Evolutionary conservation across 352 stramenopile species (phyloP).

Genomic region (Saprolegnia parasitica): DNA sequence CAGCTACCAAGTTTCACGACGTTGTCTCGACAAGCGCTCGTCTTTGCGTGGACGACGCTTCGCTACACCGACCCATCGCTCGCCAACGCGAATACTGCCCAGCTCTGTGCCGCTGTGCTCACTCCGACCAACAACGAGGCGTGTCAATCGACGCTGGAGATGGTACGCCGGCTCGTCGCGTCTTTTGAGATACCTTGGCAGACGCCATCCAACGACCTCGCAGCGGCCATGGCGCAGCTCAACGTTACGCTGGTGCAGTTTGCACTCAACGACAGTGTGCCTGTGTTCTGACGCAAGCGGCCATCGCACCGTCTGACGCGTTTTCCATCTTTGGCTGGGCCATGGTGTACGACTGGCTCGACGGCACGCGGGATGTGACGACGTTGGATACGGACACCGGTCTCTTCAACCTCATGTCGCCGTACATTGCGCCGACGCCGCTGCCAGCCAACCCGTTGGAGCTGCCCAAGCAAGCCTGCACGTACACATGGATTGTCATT

Average conservation of each 20-base stretch:
- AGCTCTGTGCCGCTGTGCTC: not conserved
- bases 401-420: not conserved
- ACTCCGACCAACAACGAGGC: not conserved
- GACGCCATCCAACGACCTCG: not conserved
- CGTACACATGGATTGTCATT: not conserved
- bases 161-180: not conserved
- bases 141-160: not conserved
- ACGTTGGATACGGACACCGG: not conserved
- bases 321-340: constrained; percentile 7
- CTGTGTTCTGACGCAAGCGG: not conserved
- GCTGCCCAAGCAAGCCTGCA: not conserved
- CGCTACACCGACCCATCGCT: not conserved
- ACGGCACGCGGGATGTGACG: not conserved
- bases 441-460: constrained; percentile 1
- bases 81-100: not conserved
- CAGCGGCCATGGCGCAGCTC: not conserved
- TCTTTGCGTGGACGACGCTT: not conserved
- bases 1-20: not conserved
- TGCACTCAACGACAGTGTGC: not conserved
- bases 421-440: not conserved
- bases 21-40: not conserved
- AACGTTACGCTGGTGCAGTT: constrained; percentile 13
- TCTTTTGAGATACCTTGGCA: not conserved
- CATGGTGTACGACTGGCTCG: not conserved
- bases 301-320: not conserved